Base-by-base conservation (phyloP, 2,329 filamentous ascomycete genomes). In the Botrytis byssoidea region DNA sequence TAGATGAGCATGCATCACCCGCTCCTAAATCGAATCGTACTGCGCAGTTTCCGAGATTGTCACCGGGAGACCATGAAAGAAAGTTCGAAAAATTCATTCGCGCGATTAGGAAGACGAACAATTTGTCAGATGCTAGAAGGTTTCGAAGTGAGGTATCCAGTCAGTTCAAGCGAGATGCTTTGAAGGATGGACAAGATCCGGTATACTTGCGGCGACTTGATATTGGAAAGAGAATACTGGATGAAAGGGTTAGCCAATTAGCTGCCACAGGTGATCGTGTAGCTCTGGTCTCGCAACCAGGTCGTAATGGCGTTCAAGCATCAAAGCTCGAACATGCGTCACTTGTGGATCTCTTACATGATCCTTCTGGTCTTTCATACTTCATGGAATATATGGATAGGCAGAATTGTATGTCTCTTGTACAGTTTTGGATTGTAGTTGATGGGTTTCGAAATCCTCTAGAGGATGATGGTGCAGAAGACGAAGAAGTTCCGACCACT, bases 331-430 rank as follows among this genome's bases (percentile, higher is more conserved):
- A 94, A 76, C 92, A 92, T 78, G 91, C 92, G 12, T 91, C 93
- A 0, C 85, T 98, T 3, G 89, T 91, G 20, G 94, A 98, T 77
- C 87, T 99, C n/a, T 86, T 99, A 74, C 92, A 95, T 77, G 94
- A 97, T 82, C 89, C 96, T 3, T 92, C 95, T 1, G 95, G 94
- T 0, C 86, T 99, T 14, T 98, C 96, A 3, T 99, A 97, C 81
- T 98, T 99, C 84, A 99, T 99, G 96, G 96, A 99, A 81, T 98
- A 94, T 80, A 99, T 99, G 96, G 96, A 99, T 81, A 91, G 96
- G 60, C 92, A 95, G 81, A 88, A 88, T 25, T 86, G 95, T 40
- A 95, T 98, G 91, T 88, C 92, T 22, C 85, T 98, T 65, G 95
- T 99, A 9, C 96, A 99, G 80, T 99, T 98, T 82, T 99, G 95